Conservation (phyloP, 2,329 filamentous ascomycete genomes). For the Phialocephala sp. region DNA sequence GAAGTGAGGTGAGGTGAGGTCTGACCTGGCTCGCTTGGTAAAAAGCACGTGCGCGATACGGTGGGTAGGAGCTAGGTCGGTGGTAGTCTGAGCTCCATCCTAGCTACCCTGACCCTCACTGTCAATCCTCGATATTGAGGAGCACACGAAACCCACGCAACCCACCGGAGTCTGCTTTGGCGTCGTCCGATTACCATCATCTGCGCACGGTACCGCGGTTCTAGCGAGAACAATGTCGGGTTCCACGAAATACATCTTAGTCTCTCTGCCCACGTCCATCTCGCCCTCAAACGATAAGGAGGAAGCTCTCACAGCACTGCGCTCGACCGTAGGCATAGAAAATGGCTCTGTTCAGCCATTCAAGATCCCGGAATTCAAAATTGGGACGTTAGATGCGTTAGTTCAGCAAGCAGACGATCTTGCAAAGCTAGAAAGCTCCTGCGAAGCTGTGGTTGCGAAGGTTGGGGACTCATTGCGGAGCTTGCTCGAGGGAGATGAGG, state of each 20-base stretch:
- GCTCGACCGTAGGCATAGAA: conserved; percentile 73
- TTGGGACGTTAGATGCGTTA: conserved; percentile 91
- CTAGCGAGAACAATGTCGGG: conserved; percentile 37
- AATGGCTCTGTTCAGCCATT: conserved; percentile 80
- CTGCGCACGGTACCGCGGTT: conserved; percentile 11
- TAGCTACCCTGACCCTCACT: background rate
- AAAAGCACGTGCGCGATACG: conserved; percentile 5
- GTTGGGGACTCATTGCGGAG: conserved; percentile 54
- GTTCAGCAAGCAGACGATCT: conserved; percentile 97
- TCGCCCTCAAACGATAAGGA: conserved; percentile 80
- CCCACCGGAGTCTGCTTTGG: conserved; percentile 24
- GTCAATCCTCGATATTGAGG: background rate
- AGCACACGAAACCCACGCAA: conserved; percentile 2
- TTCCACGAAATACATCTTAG: conserved; percentile 74
- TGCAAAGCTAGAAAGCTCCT: conserved; percentile 81
- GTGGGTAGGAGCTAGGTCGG: background rate
- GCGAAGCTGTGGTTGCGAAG: conserved; percentile 83
- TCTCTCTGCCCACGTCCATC: conserved; percentile 89
- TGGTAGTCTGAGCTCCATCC: background rate
- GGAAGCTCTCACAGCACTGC: conserved; percentile 79
- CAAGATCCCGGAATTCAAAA: conserved; percentile 92
- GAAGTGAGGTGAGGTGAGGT: background rate
- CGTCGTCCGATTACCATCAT: conserved; percentile 12
- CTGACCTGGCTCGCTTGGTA: background rate
- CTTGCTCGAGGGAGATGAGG: conserved; percentile 44